phyloP scores from a whole-genome alignment of 345 rosid species.

The Atalantia buxifolia region DNA sequence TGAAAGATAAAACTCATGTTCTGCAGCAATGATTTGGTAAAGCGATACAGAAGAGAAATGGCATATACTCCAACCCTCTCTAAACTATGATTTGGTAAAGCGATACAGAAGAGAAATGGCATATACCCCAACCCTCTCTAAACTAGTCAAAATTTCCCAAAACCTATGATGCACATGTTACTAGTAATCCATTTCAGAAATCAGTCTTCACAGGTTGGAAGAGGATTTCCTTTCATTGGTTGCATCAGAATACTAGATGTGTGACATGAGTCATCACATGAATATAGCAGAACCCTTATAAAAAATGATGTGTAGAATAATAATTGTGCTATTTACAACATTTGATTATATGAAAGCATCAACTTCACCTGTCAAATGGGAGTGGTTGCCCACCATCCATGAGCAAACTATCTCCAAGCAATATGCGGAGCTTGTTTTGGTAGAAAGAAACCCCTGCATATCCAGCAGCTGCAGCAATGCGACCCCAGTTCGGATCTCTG shows the following conservation, averaged over 20 bases:
- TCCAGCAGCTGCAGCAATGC: constrained; percentile 95
- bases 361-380: constrained; percentile 67
- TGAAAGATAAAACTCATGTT: neutral
- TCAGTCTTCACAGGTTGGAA: too few relatives aligned
- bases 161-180: neutral
- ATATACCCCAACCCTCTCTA: neutral
- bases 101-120: neutral
- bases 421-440: constrained; percentile 55
- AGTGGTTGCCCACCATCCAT: constrained; percentile 93
- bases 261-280: neutral
- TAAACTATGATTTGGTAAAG: neutral
- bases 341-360: neutral
- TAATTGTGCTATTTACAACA: neutral
- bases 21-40: neutral
- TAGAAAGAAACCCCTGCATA: constrained; percentile 70
- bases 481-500: constrained; percentile 98
- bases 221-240: too few relatives aligned
- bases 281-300: neutral
- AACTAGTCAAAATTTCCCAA: neutral
- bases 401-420: constrained; percentile 77
- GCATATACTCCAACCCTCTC: neutral
- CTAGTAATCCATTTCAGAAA: too few relatives aligned
- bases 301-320: neutral
- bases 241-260: too few relatives aligned
- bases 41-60: neutral